phyloP scores from a whole-genome alignment of 306 rosid genomes.

The Astragalus membranaceus region DNA sequence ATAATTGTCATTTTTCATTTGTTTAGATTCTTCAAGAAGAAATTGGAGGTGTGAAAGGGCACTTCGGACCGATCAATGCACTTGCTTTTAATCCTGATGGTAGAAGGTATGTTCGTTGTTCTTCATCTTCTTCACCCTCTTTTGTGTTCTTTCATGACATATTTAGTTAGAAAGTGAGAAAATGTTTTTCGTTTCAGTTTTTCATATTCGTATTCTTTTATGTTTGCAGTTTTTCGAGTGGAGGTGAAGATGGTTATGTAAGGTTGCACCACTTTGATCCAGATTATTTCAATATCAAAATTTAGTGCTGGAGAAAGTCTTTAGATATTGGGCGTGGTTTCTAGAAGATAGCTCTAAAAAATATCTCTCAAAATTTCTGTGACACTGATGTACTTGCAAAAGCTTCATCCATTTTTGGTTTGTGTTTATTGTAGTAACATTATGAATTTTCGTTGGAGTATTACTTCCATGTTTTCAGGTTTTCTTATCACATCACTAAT shows the following conservation, averaged over 20 bases:
- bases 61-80: constrained; percentile 96
- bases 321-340: neutral
- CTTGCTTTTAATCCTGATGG: constrained; percentile 96
- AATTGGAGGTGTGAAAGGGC: constrained; percentile 97
- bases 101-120: constrained; percentile 47
- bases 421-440: neutral
- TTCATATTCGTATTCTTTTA: neutral
- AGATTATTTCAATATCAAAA: constrained; percentile 85
- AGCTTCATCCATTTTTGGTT: neutral
- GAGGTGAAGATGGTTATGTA: constrained; percentile 95
- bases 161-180: neutral
- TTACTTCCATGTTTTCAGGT: neutral
- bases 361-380: neutral
- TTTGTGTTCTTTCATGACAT: neutral
- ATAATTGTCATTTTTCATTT: constrained; percentile 1
- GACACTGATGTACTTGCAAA: neutral
- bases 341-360: constrained; percentile 11
- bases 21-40: constrained; percentile 91
- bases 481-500: neutral
- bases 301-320: constrained; percentile 34
- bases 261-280: constrained; percentile 87
- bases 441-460: neutral
- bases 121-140: neutral
- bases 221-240: constrained; percentile 73
- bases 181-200: no score